Evolutionary conservation across 2,329 filamentous ascomycete species (phyloP), one percentile per base, ranked within the genome.

Genomic region (Penicillium sp.): DNA sequence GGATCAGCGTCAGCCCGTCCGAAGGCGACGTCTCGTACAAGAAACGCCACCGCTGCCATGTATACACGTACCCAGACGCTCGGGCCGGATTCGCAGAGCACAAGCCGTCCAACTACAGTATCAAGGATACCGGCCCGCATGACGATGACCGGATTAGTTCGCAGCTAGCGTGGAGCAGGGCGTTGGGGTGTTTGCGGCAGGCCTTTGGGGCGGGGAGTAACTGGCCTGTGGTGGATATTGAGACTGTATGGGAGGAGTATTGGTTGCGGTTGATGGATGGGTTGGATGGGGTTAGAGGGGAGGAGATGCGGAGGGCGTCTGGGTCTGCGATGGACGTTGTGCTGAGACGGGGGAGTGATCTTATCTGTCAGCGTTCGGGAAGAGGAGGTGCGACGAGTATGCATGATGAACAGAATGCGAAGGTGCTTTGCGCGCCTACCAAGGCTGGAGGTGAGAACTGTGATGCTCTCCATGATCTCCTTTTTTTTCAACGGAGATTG

Each of bases 41-140:
- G 11, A 73, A 72, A 56, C 65, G 69, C 5, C 72, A 74, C 50
- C 65, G 66, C 11, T 74, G 72, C 44, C 64, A 73, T 50, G 54
- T 80, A 13, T 86, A 82, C 70, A 77, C 78, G 4, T 87, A 87
- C 68, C 79, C 81, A 2, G 80, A 80, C 53, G 83, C 74, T 0
- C 75, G 82, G 41, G 73, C 83, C 0, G 89, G 89, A 0, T 92
- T 92, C 60, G 89, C 88, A 0, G 88, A 91, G 72, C 80, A 47
- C 69, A 88, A 13, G 82, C 87, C 2, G 81, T 86, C 62, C 89
- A 85, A 64, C 14, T 49, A 35, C 6, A 50, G 50, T 37, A 54
- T 54, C 18, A 46, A 22, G 24, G 55, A 56, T n/a, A 18, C 1
- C 13, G 43, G 41, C 3, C 53, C 43, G n/a, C 31, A 37, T 35